Conservation (phyloP, 345 rosid species). For the Lenwebbia sp. region DNA sequence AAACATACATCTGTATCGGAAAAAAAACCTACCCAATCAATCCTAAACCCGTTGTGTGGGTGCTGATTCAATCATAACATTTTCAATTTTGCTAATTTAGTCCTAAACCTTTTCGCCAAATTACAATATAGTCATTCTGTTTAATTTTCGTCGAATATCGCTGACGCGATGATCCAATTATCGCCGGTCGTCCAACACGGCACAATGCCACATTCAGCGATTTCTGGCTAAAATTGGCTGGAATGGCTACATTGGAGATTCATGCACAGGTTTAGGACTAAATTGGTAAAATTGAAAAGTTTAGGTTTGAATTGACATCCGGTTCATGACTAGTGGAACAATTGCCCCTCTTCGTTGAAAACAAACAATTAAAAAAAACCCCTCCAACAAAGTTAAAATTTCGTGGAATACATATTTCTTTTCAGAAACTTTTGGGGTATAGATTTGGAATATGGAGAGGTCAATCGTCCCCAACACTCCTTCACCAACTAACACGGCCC, state of each 20-base stretch:
- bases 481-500: not conserved
- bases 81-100: not conserved
- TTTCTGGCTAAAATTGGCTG: fast-evolving
- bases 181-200: not conserved
- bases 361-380: not conserved
- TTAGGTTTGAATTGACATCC: not conserved
- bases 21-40: not conserved
- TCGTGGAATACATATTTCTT: not conserved
- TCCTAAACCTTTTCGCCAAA: not conserved
- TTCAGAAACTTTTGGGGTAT: not conserved
- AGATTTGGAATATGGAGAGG: not conserved
- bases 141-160: fast-evolving
- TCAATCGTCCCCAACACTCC: not conserved
- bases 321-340: not conserved
- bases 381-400: not conserved
- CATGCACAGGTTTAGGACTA: not conserved
- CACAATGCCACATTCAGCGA: fast-evolving
- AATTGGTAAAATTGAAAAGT: not conserved
- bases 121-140: fast-evolving
- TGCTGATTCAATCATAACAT: not conserved
- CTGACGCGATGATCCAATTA: not conserved
- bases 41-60: fast-evolving
- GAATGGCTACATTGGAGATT: fast-evolving
- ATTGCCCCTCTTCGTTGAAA: not conserved
- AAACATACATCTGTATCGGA: not conserved